phyloP scores from a whole-genome alignment of 352 stramenopile species.

The Pseudoperonospora humuli region DNA sequence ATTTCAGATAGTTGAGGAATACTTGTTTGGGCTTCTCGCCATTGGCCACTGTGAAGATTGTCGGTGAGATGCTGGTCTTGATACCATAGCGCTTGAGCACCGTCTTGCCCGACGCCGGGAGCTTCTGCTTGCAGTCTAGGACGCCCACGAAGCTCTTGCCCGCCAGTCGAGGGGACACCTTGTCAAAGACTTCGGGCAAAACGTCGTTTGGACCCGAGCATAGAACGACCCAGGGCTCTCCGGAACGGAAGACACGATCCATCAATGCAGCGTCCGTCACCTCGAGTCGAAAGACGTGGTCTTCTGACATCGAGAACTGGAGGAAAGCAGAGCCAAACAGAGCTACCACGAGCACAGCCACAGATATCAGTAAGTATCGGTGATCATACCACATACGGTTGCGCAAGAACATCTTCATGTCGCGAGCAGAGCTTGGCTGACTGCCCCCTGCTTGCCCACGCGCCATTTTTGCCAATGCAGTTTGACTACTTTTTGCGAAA shows the following conservation, averaged over 20 bases:
- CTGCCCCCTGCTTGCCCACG: slow-evolving; percentile 25
- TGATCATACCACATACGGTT: slow-evolving; percentile 81
- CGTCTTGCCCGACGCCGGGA: slow-evolving; percentile 44
- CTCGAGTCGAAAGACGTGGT: slow-evolving; percentile 61
- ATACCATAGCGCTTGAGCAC: slow-evolving; percentile 58
- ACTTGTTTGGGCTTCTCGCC: slow-evolving; percentile 69
- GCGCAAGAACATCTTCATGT: slow-evolving; percentile 78
- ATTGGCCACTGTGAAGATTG: slow-evolving; percentile 76
- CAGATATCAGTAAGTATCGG: slow-evolving; percentile 45
- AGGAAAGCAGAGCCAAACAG: slow-evolving; percentile 58
- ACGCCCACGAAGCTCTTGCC: slow-evolving; percentile 59
- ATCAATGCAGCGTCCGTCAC: slow-evolving; percentile 44
- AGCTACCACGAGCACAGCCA: slow-evolving; percentile 42
- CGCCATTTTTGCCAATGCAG: slow-evolving; percentile 8
- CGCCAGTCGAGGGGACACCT: slow-evolving; percentile 46
- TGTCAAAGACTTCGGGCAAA: slow-evolving; percentile 63
- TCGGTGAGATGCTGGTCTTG: slow-evolving; percentile 48
- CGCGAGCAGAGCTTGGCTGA: slow-evolving; percentile 47
- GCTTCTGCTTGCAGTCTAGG: slow-evolving; percentile 60
- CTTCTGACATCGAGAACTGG: slow-evolving; percentile 52
- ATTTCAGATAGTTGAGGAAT: slow-evolving; percentile 60
- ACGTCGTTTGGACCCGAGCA: slow-evolving; percentile 61
- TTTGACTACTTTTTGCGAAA: too few species aligned
- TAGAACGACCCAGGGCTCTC: slow-evolving; percentile 77
- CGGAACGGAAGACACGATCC: slow-evolving; percentile 66